Conservation (phyloP, 768 basidiomycete species). For the Mycena latifolia region DNA sequence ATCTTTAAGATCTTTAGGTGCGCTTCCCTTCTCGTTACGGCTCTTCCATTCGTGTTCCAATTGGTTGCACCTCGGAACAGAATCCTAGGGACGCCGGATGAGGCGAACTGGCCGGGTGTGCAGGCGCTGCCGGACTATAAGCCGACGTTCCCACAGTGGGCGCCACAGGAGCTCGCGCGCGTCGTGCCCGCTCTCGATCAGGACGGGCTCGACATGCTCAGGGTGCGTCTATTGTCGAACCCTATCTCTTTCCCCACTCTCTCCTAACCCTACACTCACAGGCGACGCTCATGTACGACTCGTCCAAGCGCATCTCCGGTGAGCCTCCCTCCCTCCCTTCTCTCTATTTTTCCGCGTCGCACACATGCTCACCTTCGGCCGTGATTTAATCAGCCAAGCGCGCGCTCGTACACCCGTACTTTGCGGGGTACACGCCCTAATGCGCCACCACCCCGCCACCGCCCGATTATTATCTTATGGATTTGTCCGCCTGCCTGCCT, state of each 20-base stretch:
- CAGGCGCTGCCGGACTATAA: conserved; percentile 93
- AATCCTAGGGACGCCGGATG: conserved; percentile 96
- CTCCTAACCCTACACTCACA: too few relatives aligned
- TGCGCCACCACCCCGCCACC: background rate
- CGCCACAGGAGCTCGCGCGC: conserved; percentile 74
- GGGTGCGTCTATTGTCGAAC: too few relatives aligned
- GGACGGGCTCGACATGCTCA: conserved; percentile 83
- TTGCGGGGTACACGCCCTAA: conserved; percentile 54
- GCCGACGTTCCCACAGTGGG: conserved; percentile 96
- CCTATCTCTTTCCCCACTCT: background rate
- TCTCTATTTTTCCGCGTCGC: background rate
- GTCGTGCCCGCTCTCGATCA: conserved; percentile 81
- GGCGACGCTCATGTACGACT: conserved; percentile 86
- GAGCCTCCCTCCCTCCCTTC: too few relatives aligned
- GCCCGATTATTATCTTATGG: background rate
- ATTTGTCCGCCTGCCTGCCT: background rate
- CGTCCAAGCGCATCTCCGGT: conserved; percentile 94
- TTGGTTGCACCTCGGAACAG: too few relatives aligned
- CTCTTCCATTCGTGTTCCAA: too few relatives aligned
- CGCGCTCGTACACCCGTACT: conserved; percentile 63
- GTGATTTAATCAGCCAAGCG: conserved; percentile 65
- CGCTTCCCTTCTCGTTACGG: background rate
- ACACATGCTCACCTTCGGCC: conserved; percentile 24
- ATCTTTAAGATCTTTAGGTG: conserved; percentile 99
- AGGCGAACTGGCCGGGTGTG: conserved; percentile 93